Conservation (phyloP, 2,329 filamentous ascomycete genomes). For the Colletotrichum sp. region DNA sequence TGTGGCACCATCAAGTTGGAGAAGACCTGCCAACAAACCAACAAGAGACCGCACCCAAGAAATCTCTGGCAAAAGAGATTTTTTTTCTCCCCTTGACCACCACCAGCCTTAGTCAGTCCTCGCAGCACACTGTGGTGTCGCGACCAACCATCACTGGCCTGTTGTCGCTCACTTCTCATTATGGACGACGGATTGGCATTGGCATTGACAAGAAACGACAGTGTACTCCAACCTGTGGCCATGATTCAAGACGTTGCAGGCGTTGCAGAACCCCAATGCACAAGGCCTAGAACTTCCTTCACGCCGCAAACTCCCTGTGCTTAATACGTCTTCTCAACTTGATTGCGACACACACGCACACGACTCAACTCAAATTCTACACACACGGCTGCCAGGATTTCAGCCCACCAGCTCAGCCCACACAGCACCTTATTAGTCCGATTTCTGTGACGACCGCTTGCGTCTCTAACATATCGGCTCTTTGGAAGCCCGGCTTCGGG, state of each 20-base stretch:
- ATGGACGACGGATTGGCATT: not conserved
- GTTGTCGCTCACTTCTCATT: not conserved
- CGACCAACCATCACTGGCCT: not conserved
- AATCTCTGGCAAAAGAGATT: not conserved
- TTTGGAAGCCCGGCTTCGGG: not conserved
- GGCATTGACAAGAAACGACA: not conserved
- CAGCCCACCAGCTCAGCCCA: not conserved
- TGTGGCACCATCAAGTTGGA: conserved; percentile 9
- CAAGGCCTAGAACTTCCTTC: not conserved
- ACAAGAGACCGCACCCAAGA: not conserved
- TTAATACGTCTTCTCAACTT: not conserved
- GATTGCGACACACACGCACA: not conserved
- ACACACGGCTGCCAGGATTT: not conserved
- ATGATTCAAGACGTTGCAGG: conserved; percentile 7
- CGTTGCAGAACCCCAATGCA: not conserved
- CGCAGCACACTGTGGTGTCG: not conserved
- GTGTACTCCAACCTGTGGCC: not conserved
- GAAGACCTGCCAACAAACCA: not conserved
- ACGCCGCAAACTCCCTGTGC: not conserved
- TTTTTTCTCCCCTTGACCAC: not conserved
- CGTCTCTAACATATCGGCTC: not conserved
- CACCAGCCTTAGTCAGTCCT: not conserved
- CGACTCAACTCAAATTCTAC: not conserved
- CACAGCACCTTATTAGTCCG: not conserved
- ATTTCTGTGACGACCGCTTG: not conserved